These are phyloP conservation scores for Flaveria ramosissima DNA, from an alignment of 129 eudicot species.

Conservation along the genomic window DNA sequence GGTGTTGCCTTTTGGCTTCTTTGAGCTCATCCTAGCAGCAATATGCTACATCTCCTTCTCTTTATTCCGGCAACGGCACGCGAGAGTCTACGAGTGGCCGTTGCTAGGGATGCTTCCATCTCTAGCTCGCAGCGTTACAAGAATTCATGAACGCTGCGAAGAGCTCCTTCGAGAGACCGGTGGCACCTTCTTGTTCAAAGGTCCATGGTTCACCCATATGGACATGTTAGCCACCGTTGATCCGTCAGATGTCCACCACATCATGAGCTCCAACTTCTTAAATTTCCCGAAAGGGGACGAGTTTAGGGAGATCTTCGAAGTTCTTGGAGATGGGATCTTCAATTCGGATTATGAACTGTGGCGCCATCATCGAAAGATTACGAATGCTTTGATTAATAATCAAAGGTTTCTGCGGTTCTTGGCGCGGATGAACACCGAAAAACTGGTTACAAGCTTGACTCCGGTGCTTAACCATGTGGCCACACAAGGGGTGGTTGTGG, in stretches of 20 bases:
- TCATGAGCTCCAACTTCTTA: conserved; percentile 53
- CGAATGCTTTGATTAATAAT: conserved; percentile 51
- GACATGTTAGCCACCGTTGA: conserved; percentile 56
- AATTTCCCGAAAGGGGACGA: conserved; percentile 76
- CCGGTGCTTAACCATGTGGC: conserved; percentile 51
- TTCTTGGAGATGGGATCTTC: conserved; percentile 78
- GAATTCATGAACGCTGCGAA: conserved; percentile 43
- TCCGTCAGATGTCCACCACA: conserved; percentile 56
- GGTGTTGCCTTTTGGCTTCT: conserved; percentile 35
- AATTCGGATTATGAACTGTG: conserved; percentile 64
- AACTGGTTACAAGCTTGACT: conserved; percentile 47
- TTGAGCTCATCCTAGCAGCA: conserved; percentile 42
- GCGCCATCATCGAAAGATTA: conserved; percentile 52
- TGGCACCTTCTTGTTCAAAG: conserved; percentile 38
- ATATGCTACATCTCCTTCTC: conserved; percentile 37
- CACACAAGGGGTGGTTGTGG: conserved; percentile 38
- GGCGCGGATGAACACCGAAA: conserved; percentile 38
- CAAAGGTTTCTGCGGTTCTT: conserved; percentile 40
- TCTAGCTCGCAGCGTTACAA: conserved; percentile 19
- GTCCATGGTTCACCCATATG: conserved; percentile 60
- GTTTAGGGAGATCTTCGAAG: conserved; percentile 60
- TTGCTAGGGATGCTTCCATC: conserved; percentile 55
- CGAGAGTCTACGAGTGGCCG: conserved; percentile 46
- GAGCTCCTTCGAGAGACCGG: conserved; percentile 17
- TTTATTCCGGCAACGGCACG: conserved; percentile 28